Conservation (phyloP, 768 basidiomycete genomes). For the Rhizopogon vulgaris region DNA sequence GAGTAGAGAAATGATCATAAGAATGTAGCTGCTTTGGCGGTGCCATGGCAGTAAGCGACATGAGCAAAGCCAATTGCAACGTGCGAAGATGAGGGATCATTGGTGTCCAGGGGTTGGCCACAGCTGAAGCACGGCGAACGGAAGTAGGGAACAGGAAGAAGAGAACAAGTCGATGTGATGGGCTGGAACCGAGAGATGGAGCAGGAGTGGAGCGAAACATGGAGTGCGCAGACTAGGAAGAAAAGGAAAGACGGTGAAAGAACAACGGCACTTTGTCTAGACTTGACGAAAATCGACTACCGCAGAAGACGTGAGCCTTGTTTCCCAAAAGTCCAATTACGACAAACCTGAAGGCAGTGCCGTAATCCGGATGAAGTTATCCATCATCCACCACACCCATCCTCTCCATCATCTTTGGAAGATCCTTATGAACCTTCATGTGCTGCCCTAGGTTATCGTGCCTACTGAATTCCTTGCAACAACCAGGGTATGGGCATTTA, state of each 20-base stretch:
- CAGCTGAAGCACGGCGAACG: not conserved
- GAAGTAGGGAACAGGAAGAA: not conserved
- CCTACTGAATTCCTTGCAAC: conserved; percentile 79
- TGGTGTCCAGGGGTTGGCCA: not conserved
- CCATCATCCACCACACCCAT: conserved; percentile 1
- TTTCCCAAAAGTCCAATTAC: not conserved
- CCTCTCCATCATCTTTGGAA: conserved; percentile 22
- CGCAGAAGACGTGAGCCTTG: not conserved
- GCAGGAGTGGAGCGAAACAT: not conserved
- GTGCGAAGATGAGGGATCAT: not conserved
- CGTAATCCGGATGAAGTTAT: not conserved
- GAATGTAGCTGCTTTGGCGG: not conserved
- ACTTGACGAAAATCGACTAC: not conserved
- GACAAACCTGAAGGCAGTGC: not conserved
- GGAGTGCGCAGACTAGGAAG: no score
- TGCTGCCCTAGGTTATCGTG: conserved; percentile 89
- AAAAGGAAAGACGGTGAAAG: not conserved
- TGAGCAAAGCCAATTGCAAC: not conserved
- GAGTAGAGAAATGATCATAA: not conserved
- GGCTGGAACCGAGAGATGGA: not conserved
- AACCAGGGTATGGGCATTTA: conserved; percentile 72
- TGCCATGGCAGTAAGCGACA: not conserved
- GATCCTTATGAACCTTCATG: conserved; percentile 67
- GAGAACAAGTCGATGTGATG: not conserved
- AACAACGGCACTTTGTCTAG: not conserved